Evolutionary conservation across 441 rosid species (phyloP).

Genomic region (Populus hybrid): DNA sequence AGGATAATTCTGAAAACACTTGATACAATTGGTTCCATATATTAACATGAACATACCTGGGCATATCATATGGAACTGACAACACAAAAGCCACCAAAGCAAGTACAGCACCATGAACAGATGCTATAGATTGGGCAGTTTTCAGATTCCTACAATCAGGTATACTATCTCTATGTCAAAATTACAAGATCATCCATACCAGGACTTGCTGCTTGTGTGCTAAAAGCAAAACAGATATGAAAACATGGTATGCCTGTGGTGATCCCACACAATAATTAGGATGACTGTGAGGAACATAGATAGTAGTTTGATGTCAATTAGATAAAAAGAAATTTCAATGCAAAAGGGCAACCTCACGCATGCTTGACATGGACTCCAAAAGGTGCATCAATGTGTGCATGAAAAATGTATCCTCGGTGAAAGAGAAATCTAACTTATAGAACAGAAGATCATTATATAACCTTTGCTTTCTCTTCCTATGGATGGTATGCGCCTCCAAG

Average conservation of each 20-base stretch:
- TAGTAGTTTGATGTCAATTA: background rate
- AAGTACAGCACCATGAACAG: slow-evolving; percentile 91
- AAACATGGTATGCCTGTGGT: background rate
- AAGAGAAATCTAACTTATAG: background rate
- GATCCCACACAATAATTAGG: background rate
- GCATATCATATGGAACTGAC: slow-evolving; percentile 98
- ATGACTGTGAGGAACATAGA: background rate
- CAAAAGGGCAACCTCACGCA: background rate
- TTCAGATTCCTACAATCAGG: slow-evolving; percentile 49
- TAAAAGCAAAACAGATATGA: background rate
- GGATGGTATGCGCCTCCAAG: slow-evolving; percentile 63
- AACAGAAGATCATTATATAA: slow-evolving; percentile 12
- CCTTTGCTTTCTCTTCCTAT: slow-evolving; percentile 67
- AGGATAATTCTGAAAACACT: slow-evolving; percentile 4
- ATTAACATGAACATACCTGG: slow-evolving; percentile 51
- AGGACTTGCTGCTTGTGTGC: background rate
- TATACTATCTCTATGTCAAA: slow-evolving; percentile 10
- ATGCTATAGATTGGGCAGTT: slow-evolving; percentile 51
- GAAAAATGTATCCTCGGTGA: background rate
- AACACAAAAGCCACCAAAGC: slow-evolving; percentile 95
- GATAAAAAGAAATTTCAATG: background rate
- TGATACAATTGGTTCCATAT: background rate
- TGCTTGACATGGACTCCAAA: background rate
- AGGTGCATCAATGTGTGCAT: background rate
- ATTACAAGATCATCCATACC: background rate